A percentile compares a stretch with the other conserved stretches of the same genome.
phyloP scores from a whole-genome alignment of 1,139 yeast species.

The Zygosaccharomyces pseudobailii region DNA sequence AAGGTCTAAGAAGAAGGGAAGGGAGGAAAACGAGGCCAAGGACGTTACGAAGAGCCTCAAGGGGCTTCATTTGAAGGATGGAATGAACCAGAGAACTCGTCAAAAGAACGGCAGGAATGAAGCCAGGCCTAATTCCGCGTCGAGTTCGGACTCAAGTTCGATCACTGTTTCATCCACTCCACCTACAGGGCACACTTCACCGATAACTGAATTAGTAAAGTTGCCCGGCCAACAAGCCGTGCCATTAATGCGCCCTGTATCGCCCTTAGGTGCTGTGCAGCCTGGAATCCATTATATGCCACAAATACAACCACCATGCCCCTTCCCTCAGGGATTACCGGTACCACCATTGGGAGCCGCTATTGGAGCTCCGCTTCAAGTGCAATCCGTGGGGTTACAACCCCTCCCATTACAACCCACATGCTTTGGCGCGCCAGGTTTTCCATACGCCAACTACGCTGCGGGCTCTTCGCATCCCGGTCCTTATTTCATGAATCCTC shows the following conservation, averaged over 20 bases:
- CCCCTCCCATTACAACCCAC: conserved; percentile 8
- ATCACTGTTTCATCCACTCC: neutral
- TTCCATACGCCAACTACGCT: conserved; percentile 15
- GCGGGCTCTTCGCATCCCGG: conserved; percentile 8
- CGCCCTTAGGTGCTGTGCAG: neutral
- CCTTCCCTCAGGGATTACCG: neutral
- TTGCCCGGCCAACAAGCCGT: neutral
- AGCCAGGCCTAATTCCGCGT: neutral
- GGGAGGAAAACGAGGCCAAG: neutral
- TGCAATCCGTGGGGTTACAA: conserved; percentile 7
- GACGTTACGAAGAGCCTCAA: conserved; percentile 21
- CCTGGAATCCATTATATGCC: neutral
- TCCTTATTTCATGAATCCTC: conserved; percentile 15
- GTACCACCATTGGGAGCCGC: neutral
- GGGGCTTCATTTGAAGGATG: conserved; percentile 15
- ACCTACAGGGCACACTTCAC: conserved; percentile 2
- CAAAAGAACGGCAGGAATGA: neutral
- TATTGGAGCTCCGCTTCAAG: conserved; percentile 1
- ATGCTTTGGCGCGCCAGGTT: conserved; percentile 5
- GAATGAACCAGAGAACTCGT: neutral
- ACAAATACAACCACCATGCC: neutral
- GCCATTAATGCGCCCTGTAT: neutral
- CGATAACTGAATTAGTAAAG: conserved; percentile 2
- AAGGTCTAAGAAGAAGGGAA: conserved; percentile 5
- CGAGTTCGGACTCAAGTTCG: neutral